Percentiles rank a stretch among this genome's conserved stretches.
Evolutionary conservation across 2,329 filamentous ascomycete species (phyloP).

Genomic region (Aspergillus pseudoviridinutans): DNA sequence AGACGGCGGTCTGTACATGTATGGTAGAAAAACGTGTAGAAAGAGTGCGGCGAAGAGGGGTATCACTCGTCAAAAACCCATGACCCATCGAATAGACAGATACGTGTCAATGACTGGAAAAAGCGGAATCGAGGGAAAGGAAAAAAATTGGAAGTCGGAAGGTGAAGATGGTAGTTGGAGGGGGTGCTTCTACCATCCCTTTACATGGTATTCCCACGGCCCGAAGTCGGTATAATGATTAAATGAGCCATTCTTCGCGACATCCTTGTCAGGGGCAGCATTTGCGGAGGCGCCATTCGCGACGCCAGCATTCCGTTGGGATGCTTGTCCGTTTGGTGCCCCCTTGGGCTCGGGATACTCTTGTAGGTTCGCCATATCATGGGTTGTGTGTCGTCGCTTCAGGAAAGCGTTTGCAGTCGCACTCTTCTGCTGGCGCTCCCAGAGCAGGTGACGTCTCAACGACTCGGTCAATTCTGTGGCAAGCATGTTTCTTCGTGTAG

Average conservation of each 20-base stretch:
- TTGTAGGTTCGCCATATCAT: conserved; percentile 83
- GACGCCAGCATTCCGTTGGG: conserved; percentile 19
- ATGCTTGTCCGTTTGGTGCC: conserved; percentile 42
- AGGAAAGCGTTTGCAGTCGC: conserved; percentile 82
- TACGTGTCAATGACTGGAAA: conserved; percentile 6
- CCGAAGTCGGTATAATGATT: conserved; percentile 84
- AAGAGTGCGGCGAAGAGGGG: conserved; percentile 11
- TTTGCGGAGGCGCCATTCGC: conserved; percentile 14
- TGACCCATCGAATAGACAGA: conserved; percentile 7
- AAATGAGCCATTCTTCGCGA: conserved; percentile 67
- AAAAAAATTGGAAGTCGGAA: background rate
- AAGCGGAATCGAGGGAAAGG: conserved; percentile 6
- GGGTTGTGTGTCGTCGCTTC: conserved; percentile 84
- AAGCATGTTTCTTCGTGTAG: conserved; percentile 92
- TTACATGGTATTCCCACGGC: conserved; percentile 77
- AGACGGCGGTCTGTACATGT: conserved; percentile 16
- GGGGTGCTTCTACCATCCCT: conserved; percentile 64
- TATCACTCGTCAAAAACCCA: conserved; percentile 20
- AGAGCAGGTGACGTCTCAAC: conserved; percentile 83
- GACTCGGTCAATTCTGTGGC: conserved; percentile 91
- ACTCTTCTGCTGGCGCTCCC: conserved; percentile 93
- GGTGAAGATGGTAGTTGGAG: background rate
- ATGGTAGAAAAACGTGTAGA: conserved; percentile 8
- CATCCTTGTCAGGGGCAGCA: conserved; percentile 53
- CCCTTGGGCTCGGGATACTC: conserved; percentile 67